Base-by-base conservation (phyloP, 148 eudicot genomes). In the Limonium bicolor region DNA sequence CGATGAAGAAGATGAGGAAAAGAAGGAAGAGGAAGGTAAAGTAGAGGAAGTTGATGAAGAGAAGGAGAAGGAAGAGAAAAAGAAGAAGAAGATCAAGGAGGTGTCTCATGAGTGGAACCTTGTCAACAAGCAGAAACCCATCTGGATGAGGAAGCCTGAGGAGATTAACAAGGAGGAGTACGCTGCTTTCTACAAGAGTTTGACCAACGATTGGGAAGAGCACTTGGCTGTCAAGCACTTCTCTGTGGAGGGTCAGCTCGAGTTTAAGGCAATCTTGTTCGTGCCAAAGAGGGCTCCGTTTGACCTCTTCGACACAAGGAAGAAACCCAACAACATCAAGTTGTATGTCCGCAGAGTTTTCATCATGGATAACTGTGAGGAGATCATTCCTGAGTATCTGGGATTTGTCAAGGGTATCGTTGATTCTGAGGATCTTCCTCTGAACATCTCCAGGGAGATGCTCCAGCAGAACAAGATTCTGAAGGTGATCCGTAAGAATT, bases 121-220 rank as follows among this genome's bases (percentile, higher is more conserved):
- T 36, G n/a, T 60, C 9, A 60, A 60, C 58, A 51, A 51, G 45
- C 57, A 60, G 37, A 60, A 60, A 36, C 64, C 64, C 16, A 60
- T 60, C 16, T 60, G 64, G 64, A 51, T 60, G 35, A 42, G 64
- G 20, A 60, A 60, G 51, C 58, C 64, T 1, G 57, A 51, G 5
- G 64, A 60, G 46, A 29, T 60, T 17, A 51, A 51, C 5, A 60
- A 52, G 33, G 64, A 60, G 34, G 64, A 60, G 16, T 60, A 60
- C 8, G 44, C 52, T 14, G 25, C 64, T 4, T 60, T 60, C 58
- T 60, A 60, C 50, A 60, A 60, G 28, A 60, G 64, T 21, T 25
- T 60, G 26, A 51, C 58, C 35, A 60, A 60, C 22, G 64, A 60
- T 19, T 60, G 64, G 64, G 64, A 51, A 41, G 64, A 60, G 8